Conservation (phyloP, 331 rosid genomes). For the Telfairia occidentalis region DNA sequence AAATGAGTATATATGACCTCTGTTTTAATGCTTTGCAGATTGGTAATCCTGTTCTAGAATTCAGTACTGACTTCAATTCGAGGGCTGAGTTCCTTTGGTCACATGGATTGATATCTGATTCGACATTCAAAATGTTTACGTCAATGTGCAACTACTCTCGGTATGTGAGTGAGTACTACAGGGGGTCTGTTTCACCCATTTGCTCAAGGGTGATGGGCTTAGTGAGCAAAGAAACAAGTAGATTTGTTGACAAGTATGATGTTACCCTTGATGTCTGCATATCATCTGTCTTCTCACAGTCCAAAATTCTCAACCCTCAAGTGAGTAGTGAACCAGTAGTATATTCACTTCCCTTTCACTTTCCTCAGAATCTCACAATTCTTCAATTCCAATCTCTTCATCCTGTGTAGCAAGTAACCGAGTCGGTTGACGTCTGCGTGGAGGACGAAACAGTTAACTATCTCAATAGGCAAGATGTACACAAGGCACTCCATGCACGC, state of each 20-base stretch:
- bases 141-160: constrained; percentile 69
- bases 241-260: constrained; percentile 92
- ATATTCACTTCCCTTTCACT: not conserved
- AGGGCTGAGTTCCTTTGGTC: constrained; percentile 93
- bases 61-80: constrained; percentile 74
- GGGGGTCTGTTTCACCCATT: constrained; percentile 53
- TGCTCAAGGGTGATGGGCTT: constrained; percentile 73
- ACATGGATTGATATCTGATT: constrained; percentile 84
- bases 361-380: not conserved
- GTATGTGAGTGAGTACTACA: constrained; percentile 67
- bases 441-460: constrained; percentile 81
- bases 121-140: constrained; percentile 65
- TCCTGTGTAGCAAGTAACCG: constrained; percentile 49
- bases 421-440: constrained; percentile 77
- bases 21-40: no score
- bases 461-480: constrained; percentile 69
- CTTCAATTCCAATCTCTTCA: not conserved
- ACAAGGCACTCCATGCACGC: constrained; percentile 62
- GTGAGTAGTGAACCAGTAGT: constrained; percentile 25
- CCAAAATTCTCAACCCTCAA: constrained; percentile 60
- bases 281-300: constrained; percentile 78
- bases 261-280: constrained; percentile 97
- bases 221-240: constrained; percentile 83
- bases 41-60: constrained; percentile 88
- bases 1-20: no score